Evolutionary conservation across 1,139 yeast species (phyloP), one percentile per base, ranked within the genome.

Genomic region (Lodderomyces orthopsilosis): DNA sequence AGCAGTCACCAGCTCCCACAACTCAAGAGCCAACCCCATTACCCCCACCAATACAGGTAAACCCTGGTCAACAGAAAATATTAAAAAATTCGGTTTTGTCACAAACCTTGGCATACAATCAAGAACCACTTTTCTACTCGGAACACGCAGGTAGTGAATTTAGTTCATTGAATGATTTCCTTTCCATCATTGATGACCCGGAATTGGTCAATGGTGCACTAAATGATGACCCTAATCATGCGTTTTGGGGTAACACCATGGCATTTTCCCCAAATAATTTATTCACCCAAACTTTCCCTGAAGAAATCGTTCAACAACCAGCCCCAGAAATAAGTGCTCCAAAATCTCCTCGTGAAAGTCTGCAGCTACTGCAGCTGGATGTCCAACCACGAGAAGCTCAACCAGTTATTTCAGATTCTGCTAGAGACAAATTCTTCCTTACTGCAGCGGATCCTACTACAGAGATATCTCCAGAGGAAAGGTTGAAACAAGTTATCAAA

Each of bases 401-500:
- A 41, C 83, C 84, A 0, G 72, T 75, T 30, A 74, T 82, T 8
- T 81, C 87, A 0, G 93, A 84, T 52, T 83, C 94, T 1, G 96
- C 96, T 1, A 75, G 91, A 51, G 98, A 91, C 60, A 90, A 90
- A 64, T 93, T 93, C 65, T 91, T 93, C 67, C 68, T 93, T 43
- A 91, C 98, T 0, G 98, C 98, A 0, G 98, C 98, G 0, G 98
- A 93, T 59, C 98, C 98, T 1, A 86, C 96, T 0, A 89, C 94
- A 0, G 96, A 89, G 55, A 85, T 87, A 34, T 87, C 96, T 0
- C 97, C 98, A 0, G 98, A 91, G 60, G 98, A 91, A 58, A 75
- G 97, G 51, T 73, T 93, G 53, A 89, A 89, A 57, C 95, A 90
- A 59, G 98, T 93, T n/a, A 91, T 93, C 55, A 86, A 88, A 56